Conservation (phyloP, 106 monocot genomes). For the Allium sativum region DNA sequence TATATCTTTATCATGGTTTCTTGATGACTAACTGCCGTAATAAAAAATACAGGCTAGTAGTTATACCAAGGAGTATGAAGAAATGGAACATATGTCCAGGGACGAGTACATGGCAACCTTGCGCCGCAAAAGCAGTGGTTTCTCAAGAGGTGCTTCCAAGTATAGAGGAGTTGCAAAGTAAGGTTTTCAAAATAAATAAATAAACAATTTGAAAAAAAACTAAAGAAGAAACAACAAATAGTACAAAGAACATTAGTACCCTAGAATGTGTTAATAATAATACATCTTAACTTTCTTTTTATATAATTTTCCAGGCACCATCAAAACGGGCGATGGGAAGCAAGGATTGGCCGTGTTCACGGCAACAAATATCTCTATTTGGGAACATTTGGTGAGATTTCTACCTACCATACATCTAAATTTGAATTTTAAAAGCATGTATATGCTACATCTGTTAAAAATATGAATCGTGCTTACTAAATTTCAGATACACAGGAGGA, state of each 20-base stretch:
- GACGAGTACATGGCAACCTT: slow-evolving; percentile 21
- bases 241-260: no score
- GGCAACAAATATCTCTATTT: slow-evolving; percentile 85
- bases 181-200: not conserved
- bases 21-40: not conserved
- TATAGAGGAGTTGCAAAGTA: slow-evolving; percentile 69
- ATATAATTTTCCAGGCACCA: slow-evolving; percentile 39
- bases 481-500: slow-evolving; percentile 81
- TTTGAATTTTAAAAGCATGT: not conserved
- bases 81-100: slow-evolving; percentile 4
- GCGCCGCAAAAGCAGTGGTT: slow-evolving; percentile 55
- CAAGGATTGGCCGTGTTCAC: slow-evolving; percentile 62
- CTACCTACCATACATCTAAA: not conserved
- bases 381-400: slow-evolving; percentile 53
- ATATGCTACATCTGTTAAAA: no score
- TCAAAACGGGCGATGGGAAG: slow-evolving; percentile 88
- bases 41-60: slow-evolving; percentile 4
- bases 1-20: no score
- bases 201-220: no score
- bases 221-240: no score
- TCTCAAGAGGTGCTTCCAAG: slow-evolving; percentile 65
- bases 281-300: no score
- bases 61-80: slow-evolving; percentile 4
- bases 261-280: no score
- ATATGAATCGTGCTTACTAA: not conserved